These are phyloP conservation scores for Termitomyces sp. DNA, from an alignment of 1,284 basidiomycete genomes.

Conservation along the genomic window DNA sequence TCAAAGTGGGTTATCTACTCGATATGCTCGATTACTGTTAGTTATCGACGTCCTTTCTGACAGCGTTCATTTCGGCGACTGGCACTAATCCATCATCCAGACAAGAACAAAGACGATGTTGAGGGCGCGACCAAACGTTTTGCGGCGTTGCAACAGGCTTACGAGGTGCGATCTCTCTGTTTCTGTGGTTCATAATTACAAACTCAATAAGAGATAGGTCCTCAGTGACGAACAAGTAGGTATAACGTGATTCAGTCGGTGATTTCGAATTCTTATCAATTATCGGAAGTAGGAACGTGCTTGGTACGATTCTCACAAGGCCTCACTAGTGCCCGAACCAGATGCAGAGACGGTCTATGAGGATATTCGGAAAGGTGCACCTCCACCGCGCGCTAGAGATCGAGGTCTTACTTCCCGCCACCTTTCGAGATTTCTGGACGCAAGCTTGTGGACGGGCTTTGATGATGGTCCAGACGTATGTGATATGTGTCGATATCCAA, in stretches of 20 bases:
- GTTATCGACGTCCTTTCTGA: conserved; percentile 2
- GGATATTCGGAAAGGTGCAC: conserved; percentile 73
- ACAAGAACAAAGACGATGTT: conserved; percentile 80
- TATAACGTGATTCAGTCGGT: conserved; percentile 1
- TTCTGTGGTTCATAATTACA: not conserved
- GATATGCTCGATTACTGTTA: not conserved
- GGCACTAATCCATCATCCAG: conserved; percentile 84
- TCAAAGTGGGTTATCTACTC: conserved; percentile 56
- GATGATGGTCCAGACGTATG: conserved; percentile 70
- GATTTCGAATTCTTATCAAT: conserved; percentile 15
- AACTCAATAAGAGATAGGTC: conserved; percentile 43
- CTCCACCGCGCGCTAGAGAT: conserved; percentile 65
- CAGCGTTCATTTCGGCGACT: conserved; percentile 80
- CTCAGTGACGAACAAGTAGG: conserved; percentile 89
- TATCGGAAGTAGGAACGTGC: conserved; percentile 79
- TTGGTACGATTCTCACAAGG: conserved; percentile 96
- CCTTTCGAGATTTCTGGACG: conserved; percentile 82
- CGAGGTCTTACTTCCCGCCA: conserved; percentile 80
- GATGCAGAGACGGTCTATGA: conserved; percentile 82
- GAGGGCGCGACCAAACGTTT: conserved; percentile 89
- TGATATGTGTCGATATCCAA: conserved; percentile 4
- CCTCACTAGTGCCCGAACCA: conserved; percentile 78
- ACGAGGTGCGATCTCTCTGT: conserved; percentile 59
- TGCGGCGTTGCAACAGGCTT: conserved; percentile 87
- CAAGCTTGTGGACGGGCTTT: conserved; percentile 67